Evolutionary conservation across 345 rosid species (phyloP).

Genomic region (Barbarea vulgaris): DNA sequence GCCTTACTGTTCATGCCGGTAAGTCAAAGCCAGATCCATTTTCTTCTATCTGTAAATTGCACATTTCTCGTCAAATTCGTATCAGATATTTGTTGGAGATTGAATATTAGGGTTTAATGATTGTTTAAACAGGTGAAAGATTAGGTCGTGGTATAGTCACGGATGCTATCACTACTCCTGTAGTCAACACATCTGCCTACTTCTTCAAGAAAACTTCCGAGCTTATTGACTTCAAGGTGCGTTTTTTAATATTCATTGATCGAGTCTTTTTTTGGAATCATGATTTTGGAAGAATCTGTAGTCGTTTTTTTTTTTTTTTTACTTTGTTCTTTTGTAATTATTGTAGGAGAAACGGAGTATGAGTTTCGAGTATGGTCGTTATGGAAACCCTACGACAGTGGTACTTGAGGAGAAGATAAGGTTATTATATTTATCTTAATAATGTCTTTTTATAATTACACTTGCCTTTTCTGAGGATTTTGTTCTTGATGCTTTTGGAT

Average conservation of each 20-base stretch:
- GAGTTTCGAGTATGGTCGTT: conserved; percentile 97
- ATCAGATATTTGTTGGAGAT: conserved; percentile 10
- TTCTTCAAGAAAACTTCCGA: conserved; percentile 86
- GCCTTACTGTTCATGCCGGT: conserved; percentile 95
- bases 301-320: neutral
- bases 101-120: neutral
- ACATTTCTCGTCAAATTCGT: neutral
- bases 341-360: conserved; percentile 75
- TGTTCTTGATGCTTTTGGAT: conserved; percentile 16
- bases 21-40: conserved; percentile 21
- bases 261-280: neutral
- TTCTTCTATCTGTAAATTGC: neutral
- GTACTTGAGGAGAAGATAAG: conserved; percentile 88
- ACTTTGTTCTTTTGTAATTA: conserved; percentile 6
- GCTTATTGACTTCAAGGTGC: conserved; percentile 91
- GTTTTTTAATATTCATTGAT: conserved; percentile 40
- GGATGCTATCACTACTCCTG: conserved; percentile 96
- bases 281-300: neutral
- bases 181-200: conserved; percentile 91
- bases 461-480: neutral
- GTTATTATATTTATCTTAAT: conserved; percentile 39
- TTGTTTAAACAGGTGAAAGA: conserved; percentile 70
- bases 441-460: neutral
- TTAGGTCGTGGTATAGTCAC: conserved; percentile 95
- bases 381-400: conserved; percentile 94